Percentiles rank a stretch among this genome's conserved stretches.
phyloP scores from a whole-genome alignment of 768 basidiomycete species.

The Ephemerocybe angulata region DNA sequence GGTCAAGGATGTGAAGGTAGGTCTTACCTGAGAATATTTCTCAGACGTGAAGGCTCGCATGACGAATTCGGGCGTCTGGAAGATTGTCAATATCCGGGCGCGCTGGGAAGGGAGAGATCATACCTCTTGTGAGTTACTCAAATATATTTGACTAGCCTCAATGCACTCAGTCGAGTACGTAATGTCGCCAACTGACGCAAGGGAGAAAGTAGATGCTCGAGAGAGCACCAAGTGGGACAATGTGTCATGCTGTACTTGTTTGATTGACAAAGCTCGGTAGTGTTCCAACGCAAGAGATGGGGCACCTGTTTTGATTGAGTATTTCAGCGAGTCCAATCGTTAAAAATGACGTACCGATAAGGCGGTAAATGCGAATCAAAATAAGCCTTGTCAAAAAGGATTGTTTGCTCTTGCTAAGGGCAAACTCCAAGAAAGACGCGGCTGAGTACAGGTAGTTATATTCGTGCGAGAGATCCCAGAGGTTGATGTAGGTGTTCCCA shows the following conservation, averaged over 20 bases:
- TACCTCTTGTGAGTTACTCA: conserved; percentile 78
- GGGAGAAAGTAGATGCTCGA: conserved; percentile 74
- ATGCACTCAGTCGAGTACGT: conserved; percentile 72
- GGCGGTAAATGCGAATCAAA: conserved; percentile 76
- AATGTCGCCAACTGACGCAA: conserved; percentile 71
- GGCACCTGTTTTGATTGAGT: conserved; percentile 48
- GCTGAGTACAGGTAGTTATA: conserved; percentile 63
- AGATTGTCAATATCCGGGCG: not conserved
- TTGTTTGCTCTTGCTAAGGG: conserved; percentile 65
- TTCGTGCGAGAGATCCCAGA: conserved; percentile 57
- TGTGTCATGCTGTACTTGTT: conserved; percentile 87
- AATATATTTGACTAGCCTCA: conserved; percentile 77
- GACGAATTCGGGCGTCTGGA: conserved; percentile 73
- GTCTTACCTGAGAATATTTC: conserved; percentile 74
- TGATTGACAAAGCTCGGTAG: conserved; percentile 72
- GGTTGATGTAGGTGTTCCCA: conserved; percentile 59
- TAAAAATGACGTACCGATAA: conserved; percentile 54
- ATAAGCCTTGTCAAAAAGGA: conserved; percentile 76
- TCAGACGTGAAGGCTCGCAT: conserved; percentile 74
- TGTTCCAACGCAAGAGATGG: conserved; percentile 72
- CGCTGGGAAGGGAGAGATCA: conserved; percentile 8
- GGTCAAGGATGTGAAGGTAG: not conserved
- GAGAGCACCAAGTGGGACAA: conserved; percentile 80
- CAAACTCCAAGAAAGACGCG: conserved; percentile 66
- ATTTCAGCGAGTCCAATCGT: not conserved